Percentiles rank a stretch among this genome's conserved stretches.
Evolutionary conservation across 2,329 filamentous ascomycete species (phyloP).

Genomic region (Aureobasidium sp.): DNA sequence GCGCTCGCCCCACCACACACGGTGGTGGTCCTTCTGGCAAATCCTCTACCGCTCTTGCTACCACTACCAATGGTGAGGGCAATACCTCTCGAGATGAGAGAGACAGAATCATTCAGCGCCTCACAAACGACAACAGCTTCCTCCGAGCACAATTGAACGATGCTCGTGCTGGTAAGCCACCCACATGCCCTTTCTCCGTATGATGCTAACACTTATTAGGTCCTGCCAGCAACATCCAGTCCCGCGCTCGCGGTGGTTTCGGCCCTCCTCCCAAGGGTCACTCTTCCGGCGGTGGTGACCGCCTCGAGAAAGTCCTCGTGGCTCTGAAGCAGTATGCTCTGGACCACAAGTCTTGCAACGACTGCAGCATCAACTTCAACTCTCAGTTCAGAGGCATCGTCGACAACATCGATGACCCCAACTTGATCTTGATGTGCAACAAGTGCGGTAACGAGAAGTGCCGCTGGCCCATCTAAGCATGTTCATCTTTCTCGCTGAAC

Average conservation of each 20-base stretch:
- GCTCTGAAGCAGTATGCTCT: not conserved
- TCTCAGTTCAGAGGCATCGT: not conserved
- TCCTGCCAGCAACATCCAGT: not conserved
- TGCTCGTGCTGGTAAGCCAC: not conserved
- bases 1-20: not conserved
- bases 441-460: constrained; percentile 6
- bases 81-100: not conserved
- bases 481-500: not conserved
- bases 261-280: not conserved
- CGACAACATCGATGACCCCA: not conserved
- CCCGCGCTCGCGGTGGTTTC: not conserved
- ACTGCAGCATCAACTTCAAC: constrained; percentile 5
- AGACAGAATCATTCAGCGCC: not conserved
- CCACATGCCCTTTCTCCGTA: not conserved
- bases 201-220: not conserved
- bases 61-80: not conserved
- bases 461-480: not conserved
- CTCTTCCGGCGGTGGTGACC: not conserved
- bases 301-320: not conserved
- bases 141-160: not conserved
- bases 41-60: not conserved
- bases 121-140: not conserved
- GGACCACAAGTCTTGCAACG: constrained; percentile 2
- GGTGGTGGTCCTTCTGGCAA: not conserved
- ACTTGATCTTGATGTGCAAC: not conserved